These are phyloP conservation scores for Tolypocladium pustulatum DNA, from an alignment of 2,329 filamentous ascomycete species.

Conservation along the genomic window DNA sequence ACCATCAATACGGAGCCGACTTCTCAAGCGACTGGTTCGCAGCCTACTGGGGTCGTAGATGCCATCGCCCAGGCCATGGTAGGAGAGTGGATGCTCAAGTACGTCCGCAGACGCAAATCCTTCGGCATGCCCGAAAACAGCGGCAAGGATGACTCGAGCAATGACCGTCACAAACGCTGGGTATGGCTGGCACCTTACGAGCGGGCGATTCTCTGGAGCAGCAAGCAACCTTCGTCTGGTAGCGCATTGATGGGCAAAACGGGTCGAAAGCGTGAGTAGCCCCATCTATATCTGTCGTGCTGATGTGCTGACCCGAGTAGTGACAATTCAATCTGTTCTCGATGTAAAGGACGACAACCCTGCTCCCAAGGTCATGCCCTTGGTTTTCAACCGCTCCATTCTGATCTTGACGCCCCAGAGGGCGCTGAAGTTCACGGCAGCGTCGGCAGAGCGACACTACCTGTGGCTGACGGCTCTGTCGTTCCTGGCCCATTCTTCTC, in stretches of 20 bases:
- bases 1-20: conserved; percentile 30
- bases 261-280: conserved; percentile 77
- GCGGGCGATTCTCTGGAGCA: conserved; percentile 93
- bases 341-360: conserved; percentile 94
- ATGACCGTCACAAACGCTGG: conserved; percentile 87
- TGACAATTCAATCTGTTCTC: conserved; percentile 89
- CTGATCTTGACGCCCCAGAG: conserved; percentile 87
- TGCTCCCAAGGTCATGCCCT: conserved; percentile 56
- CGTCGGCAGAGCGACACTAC: conserved; percentile 76
- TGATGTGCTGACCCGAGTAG: conserved; percentile 37
- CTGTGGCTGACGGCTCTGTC: conserved; percentile 91
- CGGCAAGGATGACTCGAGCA: conserved; percentile 59
- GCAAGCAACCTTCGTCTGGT: conserved; percentile 85
- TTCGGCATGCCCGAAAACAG: conserved; percentile 68
- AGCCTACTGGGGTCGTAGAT: conserved; percentile 77
- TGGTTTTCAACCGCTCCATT: conserved; percentile 84
- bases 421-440: conserved; percentile 89
- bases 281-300: conserved; percentile 2
- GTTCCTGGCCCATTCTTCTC: conserved; percentile 83
- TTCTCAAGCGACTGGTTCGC: conserved; percentile 45
- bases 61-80: conserved; percentile 98
- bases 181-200: conserved; percentile 98
- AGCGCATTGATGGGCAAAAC: conserved; percentile 86
- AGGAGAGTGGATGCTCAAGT: conserved; percentile 94
- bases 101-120: conserved; percentile 77